phyloP scores from a whole-genome alignment of 495 filamentous ascomycete genomes.

The Penicillium crystallinum region DNA sequence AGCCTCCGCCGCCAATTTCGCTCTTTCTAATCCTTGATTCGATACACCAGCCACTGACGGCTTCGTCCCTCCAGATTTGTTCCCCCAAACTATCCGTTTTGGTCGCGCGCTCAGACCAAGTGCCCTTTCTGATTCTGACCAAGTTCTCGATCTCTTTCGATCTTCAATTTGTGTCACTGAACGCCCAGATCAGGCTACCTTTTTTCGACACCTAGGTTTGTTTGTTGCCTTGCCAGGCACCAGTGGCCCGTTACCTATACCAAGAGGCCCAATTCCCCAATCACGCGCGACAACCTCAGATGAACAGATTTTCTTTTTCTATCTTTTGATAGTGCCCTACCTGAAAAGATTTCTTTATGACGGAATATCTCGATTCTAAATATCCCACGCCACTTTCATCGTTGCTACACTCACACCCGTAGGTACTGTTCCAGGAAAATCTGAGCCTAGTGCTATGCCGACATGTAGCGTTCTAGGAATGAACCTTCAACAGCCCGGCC shows the following conservation, averaged over 20 bases:
- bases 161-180: not conserved
- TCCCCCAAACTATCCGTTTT: not conserved
- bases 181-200: not conserved
- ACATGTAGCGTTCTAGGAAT: not conserved
- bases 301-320: not conserved
- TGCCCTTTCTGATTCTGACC: too few species aligned
- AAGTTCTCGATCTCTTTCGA: not conserved
- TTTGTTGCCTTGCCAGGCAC: not conserved
- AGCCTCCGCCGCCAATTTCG: slow-evolving; percentile 20
- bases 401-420: not conserved
- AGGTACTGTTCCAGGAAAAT: not conserved
- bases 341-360: too few species aligned
- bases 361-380: not conserved
- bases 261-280: not conserved
- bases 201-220: not conserved
- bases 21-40: slow-evolving; percentile 14
- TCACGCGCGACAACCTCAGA: not conserved
- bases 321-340: not conserved
- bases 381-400: not conserved
- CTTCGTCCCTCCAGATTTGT: not conserved
- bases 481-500: slow-evolving; percentile 37
- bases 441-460: not conserved
- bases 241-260: not conserved
- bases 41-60: slow-evolving; percentile 20
- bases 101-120: not conserved